Base-by-base conservation (phyloP, 257 asterid species). In the Petunia axillaris region DNA sequence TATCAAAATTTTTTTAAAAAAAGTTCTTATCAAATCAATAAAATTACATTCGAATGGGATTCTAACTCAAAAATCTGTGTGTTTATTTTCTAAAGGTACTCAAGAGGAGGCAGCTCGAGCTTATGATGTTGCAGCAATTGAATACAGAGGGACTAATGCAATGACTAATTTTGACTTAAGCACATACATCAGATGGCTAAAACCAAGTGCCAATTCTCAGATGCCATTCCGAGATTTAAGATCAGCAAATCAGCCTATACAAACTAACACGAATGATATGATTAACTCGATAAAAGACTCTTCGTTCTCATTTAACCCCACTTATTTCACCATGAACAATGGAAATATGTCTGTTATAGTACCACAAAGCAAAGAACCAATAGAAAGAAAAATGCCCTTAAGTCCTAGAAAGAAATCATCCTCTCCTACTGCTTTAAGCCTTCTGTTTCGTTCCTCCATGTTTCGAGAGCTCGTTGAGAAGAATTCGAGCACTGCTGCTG, bases 61-160 rank as follows among this genome's bases (percentile, higher is more conserved):
- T 44, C 76, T 68, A 37, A 36, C 65, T 10, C 60, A 8, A 64
- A 9, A 64, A 68, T 14, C 6, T 81, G 63, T 40, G 46, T 11
- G 50, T 63, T 36, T 39, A 46, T 65, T 57, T 76, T 13, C 35
- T 64, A 60, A 52, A 90, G 93, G 85, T 50, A 88, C 91, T 35
- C 89, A 86, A 86, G 93, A 90, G 83, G 90, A 88, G 50, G 93
- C 88, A 7, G 91, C 93, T 81, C 88, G 82, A 54, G 91, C 93
- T 65, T 88, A 89, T 7, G 91, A 88, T 64, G 86, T 88, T 43
- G 88, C 93, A 64, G 87, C 90, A 4, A 89, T 86, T 50, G 90
- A 88, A 53, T 86, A 86, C 78, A 79, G 91, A 75, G 93, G 91
- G 55, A 85, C 84, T 57, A 88, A 89, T 0, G 91, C 93, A 0